These are phyloP conservation scores for Tuber borchii DNA, from an alignment of 495 filamentous ascomycete species.

Conservation along the genomic window DNA sequence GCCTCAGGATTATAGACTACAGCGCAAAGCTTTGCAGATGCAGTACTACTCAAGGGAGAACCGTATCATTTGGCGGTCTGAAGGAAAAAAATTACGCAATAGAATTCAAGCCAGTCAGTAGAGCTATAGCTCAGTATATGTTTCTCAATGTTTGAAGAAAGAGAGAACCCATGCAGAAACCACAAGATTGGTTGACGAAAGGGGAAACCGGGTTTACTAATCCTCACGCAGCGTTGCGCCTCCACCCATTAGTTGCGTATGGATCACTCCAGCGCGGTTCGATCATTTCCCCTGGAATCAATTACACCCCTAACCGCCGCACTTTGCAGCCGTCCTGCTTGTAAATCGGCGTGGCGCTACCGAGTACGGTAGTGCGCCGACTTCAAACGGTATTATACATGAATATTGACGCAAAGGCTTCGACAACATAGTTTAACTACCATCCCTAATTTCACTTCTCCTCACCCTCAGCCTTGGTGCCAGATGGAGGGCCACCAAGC, in stretches of 20 bases:
- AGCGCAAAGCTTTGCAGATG: not conserved
- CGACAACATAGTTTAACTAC: not conserved
- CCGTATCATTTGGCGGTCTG: not conserved
- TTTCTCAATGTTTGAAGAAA: not conserved
- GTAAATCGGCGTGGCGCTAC: not conserved
- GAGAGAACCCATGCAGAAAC: not conserved
- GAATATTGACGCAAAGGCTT: not conserved
- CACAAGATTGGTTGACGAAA: not conserved
- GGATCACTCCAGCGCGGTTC: not conserved
- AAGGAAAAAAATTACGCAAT: not conserved
- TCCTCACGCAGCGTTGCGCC: not conserved
- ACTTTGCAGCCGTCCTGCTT: not conserved
- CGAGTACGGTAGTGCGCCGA: not conserved
- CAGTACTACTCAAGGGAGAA: not conserved
- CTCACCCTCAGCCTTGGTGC: constrained; percentile 46
- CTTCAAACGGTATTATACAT: not conserved
- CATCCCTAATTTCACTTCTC: constrained; percentile 24
- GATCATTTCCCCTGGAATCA: not conserved
- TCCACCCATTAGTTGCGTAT: not conserved
- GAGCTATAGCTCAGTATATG: not conserved
- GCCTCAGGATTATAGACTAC: not conserved
- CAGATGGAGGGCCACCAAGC: constrained; percentile 53
- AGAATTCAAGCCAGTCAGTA: not conserved
- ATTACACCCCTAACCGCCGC: not conserved
- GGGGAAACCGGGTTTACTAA: not conserved